These are phyloP conservation scores for Geoglossum glabrum DNA, from an alignment of 495 filamentous ascomycete genomes.

Conservation along the genomic window DNA sequence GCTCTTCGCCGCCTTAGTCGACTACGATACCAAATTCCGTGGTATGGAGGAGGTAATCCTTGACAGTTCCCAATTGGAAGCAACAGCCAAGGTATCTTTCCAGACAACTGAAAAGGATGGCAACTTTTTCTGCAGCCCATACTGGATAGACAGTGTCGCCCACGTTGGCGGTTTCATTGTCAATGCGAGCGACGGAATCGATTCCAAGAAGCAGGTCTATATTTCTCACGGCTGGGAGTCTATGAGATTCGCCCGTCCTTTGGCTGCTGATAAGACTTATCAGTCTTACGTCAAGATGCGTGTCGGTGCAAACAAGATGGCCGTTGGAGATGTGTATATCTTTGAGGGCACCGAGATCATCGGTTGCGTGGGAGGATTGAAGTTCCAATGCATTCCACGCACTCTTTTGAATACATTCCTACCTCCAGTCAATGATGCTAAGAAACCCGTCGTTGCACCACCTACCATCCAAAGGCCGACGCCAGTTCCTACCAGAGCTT, in stretches of 20 bases:
- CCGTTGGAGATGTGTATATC: conserved; percentile 31
- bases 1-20: conserved; percentile 48
- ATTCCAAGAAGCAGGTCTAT: conserved; percentile 27
- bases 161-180: conserved; percentile 35
- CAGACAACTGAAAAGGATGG: conserved; percentile 35
- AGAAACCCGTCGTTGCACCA: conserved; percentile 4
- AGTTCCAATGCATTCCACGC: conserved; percentile 6
- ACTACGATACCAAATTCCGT: conserved; percentile 45
- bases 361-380: conserved; percentile 10
- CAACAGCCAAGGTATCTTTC: conserved; percentile 49
- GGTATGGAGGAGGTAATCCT: conserved; percentile 64
- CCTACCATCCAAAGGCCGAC: not conserved
- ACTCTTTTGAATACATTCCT: not conserved
- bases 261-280: conserved; percentile 44
- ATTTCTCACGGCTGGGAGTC: conserved; percentile 34
- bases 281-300: conserved; percentile 50
- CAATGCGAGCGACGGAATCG: conserved; percentile 27
- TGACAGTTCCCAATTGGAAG: conserved; percentile 48
- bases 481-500: not conserved
- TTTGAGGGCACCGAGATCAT: conserved; percentile 24
- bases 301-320: conserved; percentile 23
- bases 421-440: not conserved
- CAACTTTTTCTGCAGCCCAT: conserved; percentile 22
- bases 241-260: conserved; percentile 45
- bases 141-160: conserved; percentile 28